These are phyloP conservation scores for Pilaira anomala DNA, from an alignment of 192 early-diverging fungal species.

Conservation along the genomic window DNA sequence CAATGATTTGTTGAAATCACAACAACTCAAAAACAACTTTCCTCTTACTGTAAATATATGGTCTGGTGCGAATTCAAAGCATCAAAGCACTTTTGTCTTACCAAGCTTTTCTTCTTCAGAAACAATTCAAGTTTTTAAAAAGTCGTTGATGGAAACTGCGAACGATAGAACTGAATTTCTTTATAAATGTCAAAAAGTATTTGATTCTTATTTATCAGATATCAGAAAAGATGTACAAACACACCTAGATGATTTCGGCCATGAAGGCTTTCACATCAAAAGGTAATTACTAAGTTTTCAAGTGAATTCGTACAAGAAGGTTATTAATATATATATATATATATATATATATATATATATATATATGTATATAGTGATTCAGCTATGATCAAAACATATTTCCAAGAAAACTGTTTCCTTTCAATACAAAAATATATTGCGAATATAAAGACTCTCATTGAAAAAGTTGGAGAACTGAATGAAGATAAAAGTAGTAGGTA, in stretches of 20 bases:
- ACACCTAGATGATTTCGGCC: background rate
- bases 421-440: background rate
- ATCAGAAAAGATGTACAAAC: conserved; percentile 13
- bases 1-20: conserved; percentile 12
- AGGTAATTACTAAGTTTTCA: background rate
- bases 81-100: background rate
- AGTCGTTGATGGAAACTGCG: conserved; percentile 8
- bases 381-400: conserved; percentile 1
- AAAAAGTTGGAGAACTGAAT: conserved; percentile 3
- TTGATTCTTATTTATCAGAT: conserved; percentile 15
- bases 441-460: background rate
- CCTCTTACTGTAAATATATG: conserved; percentile 25
- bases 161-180: conserved; percentile 12
- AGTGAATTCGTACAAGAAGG: no score
- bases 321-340: no score
- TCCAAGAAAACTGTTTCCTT: background rate
- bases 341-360: no score
- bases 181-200: conserved; percentile 11
- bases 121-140: conserved; percentile 29
- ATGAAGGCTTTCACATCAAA: conserved; percentile 10
- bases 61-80: conserved; percentile 14
- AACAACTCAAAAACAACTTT: background rate
- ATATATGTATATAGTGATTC: conserved; percentile 11
- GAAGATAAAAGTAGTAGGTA: conserved; percentile 7
- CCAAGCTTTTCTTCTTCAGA: conserved; percentile 18